These are phyloP conservation scores for Adansonia gregorii DNA, from an alignment of 441 rosid species.

Conservation along the genomic window DNA sequence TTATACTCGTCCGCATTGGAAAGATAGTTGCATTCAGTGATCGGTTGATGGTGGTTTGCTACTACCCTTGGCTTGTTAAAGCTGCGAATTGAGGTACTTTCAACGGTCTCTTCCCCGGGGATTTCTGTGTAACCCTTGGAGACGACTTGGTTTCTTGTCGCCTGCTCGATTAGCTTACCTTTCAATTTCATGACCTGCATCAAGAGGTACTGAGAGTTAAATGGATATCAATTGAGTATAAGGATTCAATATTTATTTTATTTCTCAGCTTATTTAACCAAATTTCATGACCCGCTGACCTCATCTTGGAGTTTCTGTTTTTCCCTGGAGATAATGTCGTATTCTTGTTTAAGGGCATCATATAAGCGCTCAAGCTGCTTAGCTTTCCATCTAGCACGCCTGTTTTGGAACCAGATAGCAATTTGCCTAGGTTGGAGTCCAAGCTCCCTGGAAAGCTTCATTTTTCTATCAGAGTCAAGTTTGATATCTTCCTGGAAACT, in stretches of 20 bases:
- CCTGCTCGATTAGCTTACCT: slow-evolving; percentile 62
- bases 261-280: background rate
- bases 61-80: slow-evolving; percentile 22
- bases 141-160: slow-evolving; percentile 48
- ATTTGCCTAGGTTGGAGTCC: slow-evolving; percentile 90
- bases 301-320: slow-evolving; percentile 79
- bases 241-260: background rate
- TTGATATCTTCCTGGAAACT: slow-evolving; percentile 88
- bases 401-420: slow-evolving; percentile 94
- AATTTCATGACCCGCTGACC: slow-evolving; percentile 41
- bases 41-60: slow-evolving; percentile 23
- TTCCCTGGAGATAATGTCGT: slow-evolving; percentile 61
- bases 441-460: slow-evolving; percentile 77
- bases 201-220: background rate
- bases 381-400: slow-evolving; percentile 92
- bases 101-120: slow-evolving; percentile 73
- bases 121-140: slow-evolving; percentile 54
- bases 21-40: slow-evolving; percentile 39
- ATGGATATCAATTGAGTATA: too few species aligned
- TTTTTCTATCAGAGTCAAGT: slow-evolving; percentile 80
- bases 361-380: slow-evolving; percentile 82
- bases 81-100: slow-evolving; percentile 59
- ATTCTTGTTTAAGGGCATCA: slow-evolving; percentile 69
- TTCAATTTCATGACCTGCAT: slow-evolving; percentile 71
- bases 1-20: slow-evolving; percentile 40